Percentiles rank a stretch among this genome's conserved stretches.
Conservation (phyloP, 305 asterid genomes). For the Solanum aculeatissimum region DNA sequence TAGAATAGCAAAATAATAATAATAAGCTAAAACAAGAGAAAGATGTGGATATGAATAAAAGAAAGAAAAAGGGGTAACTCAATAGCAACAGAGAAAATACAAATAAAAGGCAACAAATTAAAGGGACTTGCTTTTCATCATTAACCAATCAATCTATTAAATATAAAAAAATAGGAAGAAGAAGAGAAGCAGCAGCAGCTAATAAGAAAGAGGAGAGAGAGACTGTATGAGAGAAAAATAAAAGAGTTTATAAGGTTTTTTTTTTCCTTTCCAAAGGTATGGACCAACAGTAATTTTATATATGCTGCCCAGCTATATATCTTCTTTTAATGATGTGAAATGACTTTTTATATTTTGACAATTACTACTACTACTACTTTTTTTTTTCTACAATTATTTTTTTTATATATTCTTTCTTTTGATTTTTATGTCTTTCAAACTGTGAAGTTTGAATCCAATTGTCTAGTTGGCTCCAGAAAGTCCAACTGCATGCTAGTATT, state of each 20-base stretch:
- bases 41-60: not conserved
- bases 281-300: not conserved
- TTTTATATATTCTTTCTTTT: not conserved
- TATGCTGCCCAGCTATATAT: slow-evolving; percentile 20
- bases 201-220: not conserved
- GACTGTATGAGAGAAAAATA: not conserved
- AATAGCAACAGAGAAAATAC: not conserved
- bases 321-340: slow-evolving; percentile 11
- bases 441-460: not conserved
- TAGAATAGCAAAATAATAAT: not conserved
- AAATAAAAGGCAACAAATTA: not conserved
- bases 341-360: not conserved
- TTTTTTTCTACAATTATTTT: not conserved
- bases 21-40: not conserved
- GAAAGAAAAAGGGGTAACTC: not conserved
- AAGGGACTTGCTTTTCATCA: slow-evolving; percentile 17
- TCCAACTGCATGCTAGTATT: not conserved
- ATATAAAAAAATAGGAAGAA: slow-evolving; percentile 2
- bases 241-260: not conserved
- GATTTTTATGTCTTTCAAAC: not conserved
- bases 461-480: not conserved
- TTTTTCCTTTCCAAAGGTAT: not conserved
- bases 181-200: not conserved
- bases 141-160: slow-evolving; percentile 16
- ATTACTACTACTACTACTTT: not conserved